Evolutionary conservation across 2,329 filamentous ascomycete genomes (phyloP), one percentile per base, ranked within the genome.

Genomic region (Massarina eburnea): DNA sequence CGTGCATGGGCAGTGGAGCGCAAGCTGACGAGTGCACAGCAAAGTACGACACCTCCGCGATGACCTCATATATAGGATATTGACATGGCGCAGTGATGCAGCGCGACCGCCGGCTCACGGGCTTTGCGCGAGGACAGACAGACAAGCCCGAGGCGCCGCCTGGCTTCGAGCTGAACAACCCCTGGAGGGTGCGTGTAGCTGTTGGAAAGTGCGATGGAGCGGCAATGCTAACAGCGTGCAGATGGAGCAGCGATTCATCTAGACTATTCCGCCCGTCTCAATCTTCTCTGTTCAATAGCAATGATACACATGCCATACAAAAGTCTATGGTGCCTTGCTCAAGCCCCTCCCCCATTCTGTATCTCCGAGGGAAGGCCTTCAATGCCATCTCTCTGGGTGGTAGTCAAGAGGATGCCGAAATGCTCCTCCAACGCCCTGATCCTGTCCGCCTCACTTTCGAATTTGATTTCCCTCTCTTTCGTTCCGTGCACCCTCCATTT

Each of bases 141-240:
- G 80, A 82, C 69, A 80, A 76, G 52, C 72, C 76, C 37, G 69
- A 72, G 47, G 83, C 83, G 22, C 82, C 82, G 21, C 69, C 74
- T 45, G 82, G 82, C 49, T 86, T 85, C 71, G 82, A 85, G 70
- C 66, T 85, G 61, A 85, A 79, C 78, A 84, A 84, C 71, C 80
- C 80, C 52, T 86, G 83, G 83, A 82, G 79, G 77, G 82, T 85
- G 76, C 47, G 77, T 65, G 48, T 26, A 18, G 17, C 33, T 8
- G 21, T 12, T 8, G 26, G 27, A 38, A 17, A 12, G n/a, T 20
- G 32, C 29, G 9, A 12, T n/a, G n/a, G 12, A 36, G 15, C 39
- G 30, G 26, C 46, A 49, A 65, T 24, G 35, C 35, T 71, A 49
- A 72, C 56, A 34, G 19, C 8, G 15, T 24, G 35, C 52, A 72